Conservation (phyloP, 2,329 filamentous ascomycete species). For the Aspergillus fumigatiaffinis region DNA sequence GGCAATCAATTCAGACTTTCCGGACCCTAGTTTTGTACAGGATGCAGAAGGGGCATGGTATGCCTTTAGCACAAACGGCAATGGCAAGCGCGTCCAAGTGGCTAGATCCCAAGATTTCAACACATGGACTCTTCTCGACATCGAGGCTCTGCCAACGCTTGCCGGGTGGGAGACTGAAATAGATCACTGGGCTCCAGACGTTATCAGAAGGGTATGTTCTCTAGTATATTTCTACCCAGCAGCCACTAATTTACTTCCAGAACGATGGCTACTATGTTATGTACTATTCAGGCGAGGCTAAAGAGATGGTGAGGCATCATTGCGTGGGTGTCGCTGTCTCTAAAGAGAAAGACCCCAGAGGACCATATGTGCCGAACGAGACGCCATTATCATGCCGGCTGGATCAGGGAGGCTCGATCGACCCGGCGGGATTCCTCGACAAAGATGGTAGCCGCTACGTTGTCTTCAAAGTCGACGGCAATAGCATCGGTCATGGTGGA, state of each 20-base stretch:
- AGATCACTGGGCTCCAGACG: slow-evolving; percentile 61
- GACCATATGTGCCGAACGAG: slow-evolving; percentile 51
- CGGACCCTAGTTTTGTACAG: slow-evolving; percentile 47
- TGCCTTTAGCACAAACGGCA: slow-evolving; percentile 55
- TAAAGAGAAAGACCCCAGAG: slow-evolving; percentile 36
- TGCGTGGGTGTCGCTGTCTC: slow-evolving; percentile 58
- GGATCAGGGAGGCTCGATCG: slow-evolving; percentile 58
- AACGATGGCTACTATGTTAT: slow-evolving; percentile 54
- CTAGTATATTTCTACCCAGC: background rate
- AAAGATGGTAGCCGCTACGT: slow-evolving; percentile 54
- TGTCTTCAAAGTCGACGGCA: slow-evolving; percentile 65
- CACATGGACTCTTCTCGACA: slow-evolving; percentile 46
- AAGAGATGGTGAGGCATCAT: slow-evolving; percentile 41
- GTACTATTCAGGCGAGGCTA: slow-evolving; percentile 55
- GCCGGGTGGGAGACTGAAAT: slow-evolving; percentile 52
- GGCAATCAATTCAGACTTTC: slow-evolving; percentile 37
- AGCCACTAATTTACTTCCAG: slow-evolving; percentile 8
- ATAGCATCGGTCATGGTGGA: slow-evolving; percentile 48
- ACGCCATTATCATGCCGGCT: slow-evolving; percentile 52
- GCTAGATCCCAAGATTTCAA: slow-evolving; percentile 49
- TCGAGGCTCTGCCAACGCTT: slow-evolving; percentile 53
- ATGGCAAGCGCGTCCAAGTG: slow-evolving; percentile 51
- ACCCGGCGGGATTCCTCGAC: slow-evolving; percentile 59
- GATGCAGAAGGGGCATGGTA: slow-evolving; percentile 50
- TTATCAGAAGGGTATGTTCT: slow-evolving; percentile 43